Percentiles rank a stretch among this genome's conserved stretches.
phyloP scores from a whole-genome alignment of 2,329 filamentous ascomycete species.

The Orbilia brochopaga region DNA sequence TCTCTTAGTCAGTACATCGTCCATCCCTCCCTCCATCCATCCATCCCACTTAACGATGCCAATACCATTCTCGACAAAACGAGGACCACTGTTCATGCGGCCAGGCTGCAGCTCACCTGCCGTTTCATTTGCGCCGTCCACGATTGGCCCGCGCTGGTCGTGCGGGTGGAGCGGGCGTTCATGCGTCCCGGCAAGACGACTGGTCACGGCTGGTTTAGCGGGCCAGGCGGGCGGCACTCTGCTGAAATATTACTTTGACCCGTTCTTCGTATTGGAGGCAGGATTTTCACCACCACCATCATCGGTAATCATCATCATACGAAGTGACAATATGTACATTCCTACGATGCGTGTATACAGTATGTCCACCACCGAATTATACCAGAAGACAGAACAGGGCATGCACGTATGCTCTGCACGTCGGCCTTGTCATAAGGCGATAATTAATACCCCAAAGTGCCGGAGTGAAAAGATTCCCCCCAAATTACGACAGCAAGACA shows the following conservation, averaged over 20 bases:
- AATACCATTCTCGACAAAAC: conserved; percentile 8
- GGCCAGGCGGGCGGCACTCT: neutral
- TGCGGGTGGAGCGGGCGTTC: neutral
- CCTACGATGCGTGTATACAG: no score
- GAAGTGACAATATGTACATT: no score
- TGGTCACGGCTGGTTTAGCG: neutral
- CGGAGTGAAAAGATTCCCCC: neutral
- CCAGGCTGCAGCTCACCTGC: conserved; percentile 43
- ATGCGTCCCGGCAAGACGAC: neutral
- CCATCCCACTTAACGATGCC: no score
- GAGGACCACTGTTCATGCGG: neutral
- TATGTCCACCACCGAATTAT: no score
- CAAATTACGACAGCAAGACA: neutral
- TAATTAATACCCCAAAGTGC: neutral
- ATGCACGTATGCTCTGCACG: neutral
- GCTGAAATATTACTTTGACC: neutral
- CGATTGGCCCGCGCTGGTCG: neutral
- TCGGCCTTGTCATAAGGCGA: neutral
- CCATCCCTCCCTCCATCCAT: no score
- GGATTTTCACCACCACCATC: neutral
- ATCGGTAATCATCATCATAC: neutral
- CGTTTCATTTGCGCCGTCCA: neutral
- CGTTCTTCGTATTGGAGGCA: neutral
- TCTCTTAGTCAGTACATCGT: no score
- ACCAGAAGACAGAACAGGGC: neutral